Evolutionary conservation across 208 protist species (phyloP).

Genomic region (Trichomonas vaginalis): DNA sequence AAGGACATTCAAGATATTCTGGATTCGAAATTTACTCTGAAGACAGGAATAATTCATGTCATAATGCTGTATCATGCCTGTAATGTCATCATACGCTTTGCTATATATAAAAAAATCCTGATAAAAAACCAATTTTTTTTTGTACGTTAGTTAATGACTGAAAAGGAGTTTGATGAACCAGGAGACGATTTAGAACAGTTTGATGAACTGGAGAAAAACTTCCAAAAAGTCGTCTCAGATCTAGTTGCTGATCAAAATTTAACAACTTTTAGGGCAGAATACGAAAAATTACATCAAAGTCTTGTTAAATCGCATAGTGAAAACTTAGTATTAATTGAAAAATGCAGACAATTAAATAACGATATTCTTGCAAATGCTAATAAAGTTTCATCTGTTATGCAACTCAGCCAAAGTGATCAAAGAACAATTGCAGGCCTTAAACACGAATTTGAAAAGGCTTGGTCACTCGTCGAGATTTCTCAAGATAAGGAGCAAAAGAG

Average conservation of each 20-base stretch:
- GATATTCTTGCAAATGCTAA: slow-evolving; percentile 74
- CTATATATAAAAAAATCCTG: no score
- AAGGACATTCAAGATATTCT: no score
- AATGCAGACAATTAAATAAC: slow-evolving; percentile 67
- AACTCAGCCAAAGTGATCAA: slow-evolving; percentile 79
- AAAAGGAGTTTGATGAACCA: not conserved
- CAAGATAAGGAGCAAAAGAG: slow-evolving; percentile 79
- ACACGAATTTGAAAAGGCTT: slow-evolving; percentile 57
- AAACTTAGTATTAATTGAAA: slow-evolving; percentile 75
- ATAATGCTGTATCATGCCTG: no score
- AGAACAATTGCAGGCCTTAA: slow-evolving; percentile 69
- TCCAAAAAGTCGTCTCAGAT: slow-evolving; percentile 60
- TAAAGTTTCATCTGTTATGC: slow-evolving; percentile 78
- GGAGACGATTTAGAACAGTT: not conserved
- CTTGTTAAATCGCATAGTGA: slow-evolving; percentile 81
- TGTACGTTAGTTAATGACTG: not conserved
- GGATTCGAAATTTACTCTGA: no score
- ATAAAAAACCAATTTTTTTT: no score
- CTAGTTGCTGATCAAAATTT: slow-evolving; percentile 69
- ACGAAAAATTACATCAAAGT: slow-evolving; percentile 83
- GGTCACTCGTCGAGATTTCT: slow-evolving; percentile 79
- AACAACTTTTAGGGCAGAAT: slow-evolving; percentile 75
- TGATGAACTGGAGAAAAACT: slow-evolving; percentile 71
- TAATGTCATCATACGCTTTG: no score
- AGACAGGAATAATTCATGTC: no score